These are phyloP conservation scores for Calonectria hongkongensis DNA, from an alignment of 2,329 filamentous ascomycete genomes.

Conservation along the genomic window DNA sequence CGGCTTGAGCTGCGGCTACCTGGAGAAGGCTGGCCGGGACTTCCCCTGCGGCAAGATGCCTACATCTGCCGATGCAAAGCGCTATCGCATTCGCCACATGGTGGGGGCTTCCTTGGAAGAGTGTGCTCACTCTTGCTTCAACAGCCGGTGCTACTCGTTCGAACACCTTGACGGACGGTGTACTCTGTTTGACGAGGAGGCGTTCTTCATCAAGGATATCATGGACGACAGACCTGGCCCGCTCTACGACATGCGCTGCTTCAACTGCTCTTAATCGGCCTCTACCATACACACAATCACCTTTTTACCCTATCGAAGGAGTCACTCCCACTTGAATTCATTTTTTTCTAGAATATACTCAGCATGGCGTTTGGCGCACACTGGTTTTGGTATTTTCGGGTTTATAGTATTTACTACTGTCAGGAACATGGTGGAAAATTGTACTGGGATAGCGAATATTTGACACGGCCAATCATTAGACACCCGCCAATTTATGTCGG, in stretches of 20 bases:
- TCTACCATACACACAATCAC: background rate
- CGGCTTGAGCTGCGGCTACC: constrained; percentile 5
- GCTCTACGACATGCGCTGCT: constrained; percentile 28
- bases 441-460: background rate
- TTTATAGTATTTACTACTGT: background rate
- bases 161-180: constrained; percentile 7
- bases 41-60: constrained; percentile 22
- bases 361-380: constrained; percentile 18
- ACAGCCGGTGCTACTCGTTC: background rate
- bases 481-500: background rate
- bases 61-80: background rate
- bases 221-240: constrained; percentile 1
- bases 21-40: constrained; percentile 12
- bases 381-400: background rate
- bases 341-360: too few relatives aligned
- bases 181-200: constrained; percentile 16
- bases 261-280: constrained; percentile 11
- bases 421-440: background rate
- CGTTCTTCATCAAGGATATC: constrained; percentile 19
- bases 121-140: constrained; percentile 21
- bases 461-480: background rate
- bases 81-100: constrained; percentile 5
- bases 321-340: background rate
- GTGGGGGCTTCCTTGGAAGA: background rate
- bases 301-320: background rate